A percentile compares a stretch with the other conserved stretches of the same genome.
These are phyloP conservation scores for Rhizopus microsporus DNA, from an alignment of 371 early-diverging fungal genomes.

Conservation along the genomic window DNA sequence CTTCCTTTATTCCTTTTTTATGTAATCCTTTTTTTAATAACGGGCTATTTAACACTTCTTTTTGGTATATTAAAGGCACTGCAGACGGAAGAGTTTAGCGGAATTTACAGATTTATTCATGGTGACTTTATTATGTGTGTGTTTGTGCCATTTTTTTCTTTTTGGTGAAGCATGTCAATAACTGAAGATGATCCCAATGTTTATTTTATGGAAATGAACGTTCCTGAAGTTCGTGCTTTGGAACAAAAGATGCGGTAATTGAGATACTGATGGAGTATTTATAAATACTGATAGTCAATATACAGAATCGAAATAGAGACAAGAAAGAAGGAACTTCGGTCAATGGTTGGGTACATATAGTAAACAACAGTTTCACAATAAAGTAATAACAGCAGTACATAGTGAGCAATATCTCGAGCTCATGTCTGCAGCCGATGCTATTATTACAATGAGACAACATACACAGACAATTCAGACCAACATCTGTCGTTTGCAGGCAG, in stretches of 20 bases:
- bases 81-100: no score
- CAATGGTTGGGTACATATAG: conserved; percentile 80
- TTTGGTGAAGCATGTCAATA: no score
- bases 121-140: no score
- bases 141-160: no score
- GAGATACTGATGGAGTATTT: background rate
- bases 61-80: no score
- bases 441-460: conserved; percentile 71
- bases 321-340: conserved; percentile 77
- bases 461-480: conserved; percentile 57
- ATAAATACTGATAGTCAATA: no score
- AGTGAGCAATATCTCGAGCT: conserved; percentile 87
- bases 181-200: conserved; percentile 21
- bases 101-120: no score
- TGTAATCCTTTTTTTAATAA: background rate
- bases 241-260: conserved; percentile 31
- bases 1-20: background rate
- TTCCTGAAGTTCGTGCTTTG: conserved; percentile 27
- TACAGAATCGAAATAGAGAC: conserved; percentile 62
- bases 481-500: conserved; percentile 59
- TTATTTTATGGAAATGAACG: conserved; percentile 19
- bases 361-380: background rate
- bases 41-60: no score
- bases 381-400: background rate
- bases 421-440: conserved; percentile 84